phyloP scores from a whole-genome alignment of 495 filamentous ascomycete genomes.

The Platismatia glauca region DNA sequence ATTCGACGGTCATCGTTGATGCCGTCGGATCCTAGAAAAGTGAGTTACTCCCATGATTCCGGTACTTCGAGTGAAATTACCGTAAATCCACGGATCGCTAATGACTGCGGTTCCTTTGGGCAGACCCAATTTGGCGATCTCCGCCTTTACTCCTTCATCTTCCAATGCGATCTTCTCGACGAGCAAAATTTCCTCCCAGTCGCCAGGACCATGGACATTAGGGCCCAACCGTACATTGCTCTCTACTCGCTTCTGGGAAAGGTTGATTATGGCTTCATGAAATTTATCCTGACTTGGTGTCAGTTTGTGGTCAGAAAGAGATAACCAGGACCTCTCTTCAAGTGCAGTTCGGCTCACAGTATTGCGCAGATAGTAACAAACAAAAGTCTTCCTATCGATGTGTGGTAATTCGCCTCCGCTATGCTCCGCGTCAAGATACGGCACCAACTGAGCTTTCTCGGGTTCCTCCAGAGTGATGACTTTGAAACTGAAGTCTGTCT shows the following conservation, averaged over 20 bases:
- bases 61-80: slow-evolving; percentile 26
- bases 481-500: slow-evolving; percentile 48
- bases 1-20: slow-evolving; percentile 48
- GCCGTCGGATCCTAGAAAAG: slow-evolving; percentile 42
- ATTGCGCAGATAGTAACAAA: slow-evolving; percentile 55
- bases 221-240: slow-evolving; percentile 49
- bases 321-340: neutral
- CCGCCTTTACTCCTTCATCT: slow-evolving; percentile 49
- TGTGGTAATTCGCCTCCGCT: slow-evolving; percentile 24
- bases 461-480: slow-evolving; percentile 57
- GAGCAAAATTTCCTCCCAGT: slow-evolving; percentile 50
- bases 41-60: neutral
- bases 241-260: slow-evolving; percentile 45
- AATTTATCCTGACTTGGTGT: slow-evolving; percentile 45
- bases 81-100: slow-evolving; percentile 65
- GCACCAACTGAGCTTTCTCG: slow-evolving; percentile 47
- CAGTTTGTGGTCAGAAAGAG: neutral
- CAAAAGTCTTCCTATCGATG: slow-evolving; percentile 46
- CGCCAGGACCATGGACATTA: slow-evolving; percentile 47
- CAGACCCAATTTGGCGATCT: slow-evolving; percentile 54
- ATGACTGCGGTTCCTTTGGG: slow-evolving; percentile 53
- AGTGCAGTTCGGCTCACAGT: slow-evolving; percentile 38
- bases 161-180: slow-evolving; percentile 50
- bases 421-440: slow-evolving; percentile 45
- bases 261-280: slow-evolving; percentile 56